A percentile compares a stretch with the other conserved stretches of the same genome.
These are phyloP conservation scores for Oryza coarctata DNA, from an alignment of 176 grass and related monocot genomes.

Conservation along the genomic window DNA sequence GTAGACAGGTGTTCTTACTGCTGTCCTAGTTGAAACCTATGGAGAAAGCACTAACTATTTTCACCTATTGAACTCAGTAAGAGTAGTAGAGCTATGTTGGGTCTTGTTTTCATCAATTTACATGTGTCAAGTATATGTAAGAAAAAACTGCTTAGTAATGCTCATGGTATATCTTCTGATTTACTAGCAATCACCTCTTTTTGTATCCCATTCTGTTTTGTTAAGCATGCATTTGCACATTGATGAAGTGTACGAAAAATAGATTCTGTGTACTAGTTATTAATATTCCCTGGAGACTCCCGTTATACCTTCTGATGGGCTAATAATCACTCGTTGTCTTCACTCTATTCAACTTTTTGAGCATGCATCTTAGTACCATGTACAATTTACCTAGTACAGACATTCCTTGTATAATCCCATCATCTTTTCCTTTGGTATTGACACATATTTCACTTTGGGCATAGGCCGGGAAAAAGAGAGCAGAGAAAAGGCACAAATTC, in stretches of 20 bases:
- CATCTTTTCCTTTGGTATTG: neutral
- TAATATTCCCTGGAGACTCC: neutral
- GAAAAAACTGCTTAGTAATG: neutral
- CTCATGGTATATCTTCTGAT: neutral
- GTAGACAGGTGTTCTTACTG: neutral
- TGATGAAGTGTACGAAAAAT: neutral
- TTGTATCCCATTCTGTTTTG: neutral
- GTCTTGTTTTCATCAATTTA: neutral
- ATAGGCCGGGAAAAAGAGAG: slow-evolving; percentile 85
- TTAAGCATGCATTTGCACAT: neutral
- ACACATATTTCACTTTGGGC: neutral
- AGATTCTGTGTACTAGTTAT: neutral
- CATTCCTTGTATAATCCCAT: neutral
- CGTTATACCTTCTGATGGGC: neutral
- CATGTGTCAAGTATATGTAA: neutral
- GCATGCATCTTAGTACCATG: neutral
- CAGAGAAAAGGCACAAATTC: slow-evolving; percentile 76
- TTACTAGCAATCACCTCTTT: neutral
- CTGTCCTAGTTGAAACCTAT: neutral
- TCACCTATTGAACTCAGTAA: neutral
- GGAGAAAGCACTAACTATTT: neutral
- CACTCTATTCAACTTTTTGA: neutral
- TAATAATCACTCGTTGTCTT: neutral
- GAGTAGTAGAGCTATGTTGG: slow-evolving; percentile 12
- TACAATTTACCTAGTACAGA: neutral